Base-by-base conservation (phyloP, 768 basidiomycete genomes). In the Russula olivacea region DNA sequence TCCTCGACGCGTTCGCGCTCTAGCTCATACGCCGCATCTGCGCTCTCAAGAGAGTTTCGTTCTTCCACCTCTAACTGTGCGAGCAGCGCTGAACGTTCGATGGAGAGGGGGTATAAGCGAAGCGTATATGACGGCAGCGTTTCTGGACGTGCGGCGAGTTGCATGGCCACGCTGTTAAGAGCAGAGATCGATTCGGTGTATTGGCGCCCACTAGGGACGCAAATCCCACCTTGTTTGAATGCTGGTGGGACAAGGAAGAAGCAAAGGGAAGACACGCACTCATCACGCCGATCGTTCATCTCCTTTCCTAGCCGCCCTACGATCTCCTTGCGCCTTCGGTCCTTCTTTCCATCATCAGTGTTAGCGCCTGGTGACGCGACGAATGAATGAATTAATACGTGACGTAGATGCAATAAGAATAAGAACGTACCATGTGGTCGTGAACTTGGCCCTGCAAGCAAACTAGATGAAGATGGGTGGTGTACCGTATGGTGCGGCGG, bases 1-100 rank as follows among this genome's bases (percentile, higher is more conserved):
- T 90, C 89, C 69, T 93, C 91, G 5, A 93, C 89, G 52, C 83
- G 77, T 67, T 86, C 84, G 43, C 85, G 80, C 70, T 93, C 91
- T 68, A 92, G 89, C 21, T 87, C 83, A 64, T 87, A 91, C 9
- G 88, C 85, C 14, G 79, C 81, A 70, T 87, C 81, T 21, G 85
- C 83, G 66, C 81, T 80, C 0, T 88, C 85, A 21, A 86, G 74
- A n/a, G 82, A 77, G 66, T 87, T 82, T 67, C 82, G 81, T 74
- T 91, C 88, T 69, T 90, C 87, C 38, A 80, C 76, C 43, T 81
- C 81, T 14, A 85, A 74, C 71, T 88, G 84, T 0, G 85, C 79
- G 38, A 91, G 81, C 47, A 85, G 70, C 3, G 91, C 88, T 2
- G 89, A 86, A 55, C 91, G 88, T 71, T 91, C 88, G 43, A 92